Percentiles rank a stretch among this genome's conserved stretches.
Conservation (phyloP, 1,139 yeast species). For the Yamadazyma conglobata region DNA sequence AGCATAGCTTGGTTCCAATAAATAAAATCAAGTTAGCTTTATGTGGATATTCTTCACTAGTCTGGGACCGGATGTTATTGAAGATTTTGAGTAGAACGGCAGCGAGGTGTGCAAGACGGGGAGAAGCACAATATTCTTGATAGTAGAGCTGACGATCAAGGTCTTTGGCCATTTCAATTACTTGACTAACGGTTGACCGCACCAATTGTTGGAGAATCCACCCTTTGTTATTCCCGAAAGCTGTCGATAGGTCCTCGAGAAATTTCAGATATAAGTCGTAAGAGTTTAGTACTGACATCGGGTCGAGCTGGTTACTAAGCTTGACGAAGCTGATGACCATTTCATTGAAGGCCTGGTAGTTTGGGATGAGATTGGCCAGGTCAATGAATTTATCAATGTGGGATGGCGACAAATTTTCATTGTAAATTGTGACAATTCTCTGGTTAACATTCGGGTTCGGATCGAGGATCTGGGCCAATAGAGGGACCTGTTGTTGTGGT, state of each 20-base stretch:
- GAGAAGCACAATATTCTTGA: constrained; percentile 39
- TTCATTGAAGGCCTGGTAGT: constrained; percentile 51
- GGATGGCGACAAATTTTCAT: constrained; percentile 4
- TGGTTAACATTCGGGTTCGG: constrained; percentile 6
- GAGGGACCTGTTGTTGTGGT: constrained; percentile 3
- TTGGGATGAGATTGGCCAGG: constrained; percentile 14
- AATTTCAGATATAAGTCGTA: constrained; percentile 57
- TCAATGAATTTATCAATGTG: constrained; percentile 8
- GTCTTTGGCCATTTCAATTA: constrained; percentile 49
- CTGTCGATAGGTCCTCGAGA: constrained; percentile 53
- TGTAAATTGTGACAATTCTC: constrained; percentile 4
- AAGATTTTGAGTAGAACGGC: constrained; percentile 56
- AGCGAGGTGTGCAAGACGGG: constrained; percentile 54
- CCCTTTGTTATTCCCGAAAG: constrained; percentile 56
- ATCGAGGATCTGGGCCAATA: constrained; percentile 5
- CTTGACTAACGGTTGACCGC: constrained; percentile 33
- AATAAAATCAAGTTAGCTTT: constrained; percentile 54
- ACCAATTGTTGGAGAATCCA: constrained; percentile 45
- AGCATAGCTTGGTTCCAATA: constrained; percentile 58
- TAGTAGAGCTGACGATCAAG: constrained; percentile 47
- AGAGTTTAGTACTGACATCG: constrained; percentile 53
- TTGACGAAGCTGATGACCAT: constrained; percentile 49
- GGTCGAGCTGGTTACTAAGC: constrained; percentile 54
- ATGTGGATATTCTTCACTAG: constrained; percentile 34
- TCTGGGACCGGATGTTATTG: constrained; percentile 60